A percentile compares a stretch with the other conserved stretches of the same genome.
phyloP scores from a whole-genome alignment of 2,329 filamentous ascomycete genomes.

The Exophiala xenobiotica region DNA sequence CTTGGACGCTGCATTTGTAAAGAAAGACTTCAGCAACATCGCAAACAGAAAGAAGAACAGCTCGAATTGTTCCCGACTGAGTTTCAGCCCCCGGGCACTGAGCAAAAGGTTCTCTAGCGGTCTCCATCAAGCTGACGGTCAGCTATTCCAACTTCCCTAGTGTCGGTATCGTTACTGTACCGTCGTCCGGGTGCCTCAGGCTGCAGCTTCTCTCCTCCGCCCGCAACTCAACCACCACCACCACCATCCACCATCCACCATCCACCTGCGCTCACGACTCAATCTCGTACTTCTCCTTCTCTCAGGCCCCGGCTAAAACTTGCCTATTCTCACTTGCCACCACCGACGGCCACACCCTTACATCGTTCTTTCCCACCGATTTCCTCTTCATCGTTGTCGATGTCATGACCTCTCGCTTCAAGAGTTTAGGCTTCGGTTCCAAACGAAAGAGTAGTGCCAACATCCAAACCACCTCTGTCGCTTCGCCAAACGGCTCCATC shows the following conservation, averaged over 20 bases:
- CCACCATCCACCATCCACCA: no score
- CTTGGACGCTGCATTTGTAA: background rate
- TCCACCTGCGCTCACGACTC: background rate
- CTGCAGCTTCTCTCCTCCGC: background rate
- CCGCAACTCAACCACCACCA: background rate
- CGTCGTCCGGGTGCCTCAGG: background rate
- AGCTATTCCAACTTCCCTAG: background rate
- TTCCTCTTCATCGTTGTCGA: conserved; percentile 39
- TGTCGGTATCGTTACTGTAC: background rate
- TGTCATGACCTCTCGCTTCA: conserved; percentile 54
- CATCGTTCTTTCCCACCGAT: conserved; percentile 9
- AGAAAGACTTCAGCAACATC: conserved; percentile 24
- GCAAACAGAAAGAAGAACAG: no score
- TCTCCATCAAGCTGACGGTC: background rate
- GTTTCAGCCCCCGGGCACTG: no score
- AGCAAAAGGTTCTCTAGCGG: background rate
- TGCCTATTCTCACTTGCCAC: background rate
- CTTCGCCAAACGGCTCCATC: conserved; percentile 33
- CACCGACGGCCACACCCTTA: background rate
- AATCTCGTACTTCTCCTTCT: conserved; percentile 1
- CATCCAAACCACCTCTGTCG: conserved; percentile 33
- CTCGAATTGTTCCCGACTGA: no score
- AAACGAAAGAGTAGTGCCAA: conserved; percentile 53
- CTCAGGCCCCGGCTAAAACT: background rate
- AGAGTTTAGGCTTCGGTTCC: conserved; percentile 49